Evolutionary conservation across 257 asterid genomes (phyloP), one percentile per base, ranked within the genome.

Genomic region (Paraleonurus japonicus): DNA sequence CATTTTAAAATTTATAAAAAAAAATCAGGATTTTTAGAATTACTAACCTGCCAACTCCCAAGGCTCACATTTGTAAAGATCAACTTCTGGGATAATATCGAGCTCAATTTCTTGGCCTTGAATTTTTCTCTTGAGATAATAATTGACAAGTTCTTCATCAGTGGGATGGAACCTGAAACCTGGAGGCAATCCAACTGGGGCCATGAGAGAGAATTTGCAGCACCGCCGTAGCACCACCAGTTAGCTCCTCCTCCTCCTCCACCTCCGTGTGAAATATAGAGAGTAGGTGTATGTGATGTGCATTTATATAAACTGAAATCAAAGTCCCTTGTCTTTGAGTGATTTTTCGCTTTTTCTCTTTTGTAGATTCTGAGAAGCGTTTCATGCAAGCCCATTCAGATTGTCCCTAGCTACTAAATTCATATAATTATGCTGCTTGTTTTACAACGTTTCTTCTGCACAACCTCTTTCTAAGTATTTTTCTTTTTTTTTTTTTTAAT

Each of bases 11-110:
- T n/a, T n/a, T n/a, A n/a, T n/a, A n/a, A n/a, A n/a, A n/a, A n/a
- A n/a, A n/a, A n/a, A n/a, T n/a, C n/a, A n/a, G n/a, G n/a, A n/a
- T n/a, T n/a, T n/a, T n/a, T n/a, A n/a, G n/a, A n/a, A n/a, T 4
- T 32, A 24, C 55, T 4, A 4, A 92, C 98, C 98, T 88, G 96
- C 92, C 45, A 92, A 85, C 45, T 92, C 96, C 97, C 98, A 92
- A 0, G 98, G 98, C 84, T 92, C 98, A 63, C 97, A 92, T 85
- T 92, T 92, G 96, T 92, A 92, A 65, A 92, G 98, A 87, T 92
- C 98, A 61, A 92, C 90, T 73, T 92, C 98, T 0, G 98, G 98
- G 54, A 92, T 92, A 74, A 92, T 90, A 43, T 92, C 95, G 63
- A 92, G 93, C 71, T 90, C 98, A 75, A 93, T 93, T 73, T 93